phyloP scores from a whole-genome alignment of 306 rosid species.

The Vigna radiata region DNA sequence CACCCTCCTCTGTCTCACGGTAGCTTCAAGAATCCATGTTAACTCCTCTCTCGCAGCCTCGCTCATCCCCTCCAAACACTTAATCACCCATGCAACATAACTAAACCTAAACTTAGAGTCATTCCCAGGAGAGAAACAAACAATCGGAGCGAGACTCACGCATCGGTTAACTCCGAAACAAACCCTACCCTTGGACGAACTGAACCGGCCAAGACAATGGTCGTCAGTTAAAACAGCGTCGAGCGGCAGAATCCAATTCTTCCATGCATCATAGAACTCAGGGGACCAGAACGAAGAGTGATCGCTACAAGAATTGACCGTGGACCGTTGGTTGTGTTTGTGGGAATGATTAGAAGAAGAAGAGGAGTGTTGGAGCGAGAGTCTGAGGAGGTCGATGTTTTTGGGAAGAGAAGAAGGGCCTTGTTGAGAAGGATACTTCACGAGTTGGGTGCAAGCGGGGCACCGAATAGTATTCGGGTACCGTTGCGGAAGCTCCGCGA shows the following conservation, averaged over 20 bases:
- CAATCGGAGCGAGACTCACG: slow-evolving; percentile 63
- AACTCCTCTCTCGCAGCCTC: slow-evolving; percentile 67
- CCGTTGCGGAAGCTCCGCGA: slow-evolving; percentile 61
- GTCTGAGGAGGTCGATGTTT: slow-evolving; percentile 88
- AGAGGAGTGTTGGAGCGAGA: slow-evolving; percentile 48
- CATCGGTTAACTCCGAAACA: slow-evolving; percentile 49
- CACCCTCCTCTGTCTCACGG: slow-evolving; percentile 53
- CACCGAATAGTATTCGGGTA: slow-evolving; percentile 75
- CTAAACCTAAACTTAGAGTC: slow-evolving; percentile 54
- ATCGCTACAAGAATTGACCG: background rate
- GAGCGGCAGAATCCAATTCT: slow-evolving; percentile 65
- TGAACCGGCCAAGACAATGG: slow-evolving; percentile 37
- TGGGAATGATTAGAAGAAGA: background rate
- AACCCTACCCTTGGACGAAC: slow-evolving; percentile 49
- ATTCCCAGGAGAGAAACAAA: slow-evolving; percentile 42
- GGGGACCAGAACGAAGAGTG: slow-evolving; percentile 68
- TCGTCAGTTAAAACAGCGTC: slow-evolving; percentile 57
- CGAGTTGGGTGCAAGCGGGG: slow-evolving; percentile 87
- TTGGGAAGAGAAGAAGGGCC: slow-evolving; percentile 86
- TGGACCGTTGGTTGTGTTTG: slow-evolving; percentile 41
- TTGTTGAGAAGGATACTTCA: slow-evolving; percentile 63
- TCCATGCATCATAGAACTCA: slow-evolving; percentile 72
- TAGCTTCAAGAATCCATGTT: slow-evolving; percentile 64
- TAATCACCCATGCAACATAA: slow-evolving; percentile 59
- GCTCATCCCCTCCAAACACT: slow-evolving; percentile 71